These are phyloP conservation scores for Syzygium oleosum DNA, from an alignment of 345 rosid genomes.

Conservation along the genomic window DNA sequence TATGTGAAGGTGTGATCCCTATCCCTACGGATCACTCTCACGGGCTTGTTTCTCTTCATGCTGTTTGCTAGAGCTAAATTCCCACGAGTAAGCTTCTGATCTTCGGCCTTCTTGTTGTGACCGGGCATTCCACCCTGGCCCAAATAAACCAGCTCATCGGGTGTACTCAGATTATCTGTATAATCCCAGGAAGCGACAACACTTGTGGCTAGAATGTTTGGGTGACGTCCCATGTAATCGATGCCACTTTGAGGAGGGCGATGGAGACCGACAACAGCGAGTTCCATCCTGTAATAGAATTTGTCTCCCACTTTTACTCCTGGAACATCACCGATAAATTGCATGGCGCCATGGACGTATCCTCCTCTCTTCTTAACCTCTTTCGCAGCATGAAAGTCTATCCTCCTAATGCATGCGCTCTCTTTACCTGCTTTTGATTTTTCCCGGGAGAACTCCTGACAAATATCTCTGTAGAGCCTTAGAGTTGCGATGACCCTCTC, in stretches of 20 bases:
- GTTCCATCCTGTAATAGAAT: slow-evolving; percentile 6
- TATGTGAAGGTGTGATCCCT: neutral
- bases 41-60: neutral
- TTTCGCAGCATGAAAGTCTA: neutral
- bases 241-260: slow-evolving; percentile 2
- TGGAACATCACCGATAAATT: slow-evolving; percentile 2
- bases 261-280: slow-evolving; percentile 6
- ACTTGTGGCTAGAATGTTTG: slow-evolving; percentile 1
- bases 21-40: slow-evolving; percentile 8
- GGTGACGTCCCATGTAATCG: neutral
- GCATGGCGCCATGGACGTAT: neutral
- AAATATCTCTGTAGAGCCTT: neutral
- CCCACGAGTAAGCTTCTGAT: slow-evolving; percentile 12
- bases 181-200: slow-evolving; percentile 7
- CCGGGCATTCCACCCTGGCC: slow-evolving; percentile 5
- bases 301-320: slow-evolving; percentile 13
- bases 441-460: neutral
- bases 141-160: slow-evolving; percentile 3
- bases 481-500: neutral
- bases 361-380: neutral
- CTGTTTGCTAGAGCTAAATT: slow-evolving; percentile 11
- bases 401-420: neutral
- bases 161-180: neutral
- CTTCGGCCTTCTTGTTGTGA: neutral
- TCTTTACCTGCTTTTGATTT: neutral